Evolutionary conservation across 1,139 yeast species (phyloP).

Genomic region (Blastobotrys malaysiensis): DNA sequence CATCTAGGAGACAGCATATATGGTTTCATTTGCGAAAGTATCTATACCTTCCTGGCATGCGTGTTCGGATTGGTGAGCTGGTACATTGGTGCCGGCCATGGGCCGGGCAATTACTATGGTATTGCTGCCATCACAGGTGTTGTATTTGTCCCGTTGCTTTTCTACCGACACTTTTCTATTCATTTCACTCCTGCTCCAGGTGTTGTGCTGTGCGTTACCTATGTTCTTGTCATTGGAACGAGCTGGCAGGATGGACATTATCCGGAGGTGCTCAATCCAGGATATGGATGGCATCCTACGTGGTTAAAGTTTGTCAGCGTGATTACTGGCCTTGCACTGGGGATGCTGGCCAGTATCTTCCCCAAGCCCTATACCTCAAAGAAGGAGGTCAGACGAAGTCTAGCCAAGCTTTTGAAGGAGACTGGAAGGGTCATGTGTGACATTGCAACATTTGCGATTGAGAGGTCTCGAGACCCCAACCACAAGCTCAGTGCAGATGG

Average conservation of each 20-base stretch:
- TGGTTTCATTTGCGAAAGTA: slow-evolving; percentile 18
- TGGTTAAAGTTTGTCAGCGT: slow-evolving; percentile 34
- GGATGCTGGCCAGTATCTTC: slow-evolving; percentile 29
- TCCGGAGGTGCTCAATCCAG: slow-evolving; percentile 11
- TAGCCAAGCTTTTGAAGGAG: slow-evolving; percentile 20
- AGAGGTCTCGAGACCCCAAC: slow-evolving; percentile 19
- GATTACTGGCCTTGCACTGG: slow-evolving; percentile 28
- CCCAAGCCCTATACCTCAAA: slow-evolving; percentile 30
- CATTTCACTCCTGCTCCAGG: slow-evolving; percentile 28
- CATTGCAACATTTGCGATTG: slow-evolving; percentile 24
- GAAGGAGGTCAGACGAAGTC: slow-evolving; percentile 22
- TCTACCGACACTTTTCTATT: slow-evolving; percentile 29
- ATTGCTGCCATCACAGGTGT: slow-evolving; percentile 29
- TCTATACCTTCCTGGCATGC: slow-evolving; percentile 28
- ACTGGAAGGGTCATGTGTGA: slow-evolving; percentile 26
- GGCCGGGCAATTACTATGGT: slow-evolving; percentile 31
- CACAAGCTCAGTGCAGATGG: slow-evolving; percentile 17
- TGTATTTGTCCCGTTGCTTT: slow-evolving; percentile 23
- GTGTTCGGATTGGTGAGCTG: slow-evolving; percentile 32
- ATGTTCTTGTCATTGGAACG: slow-evolving; percentile 30
- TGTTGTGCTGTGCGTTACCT: slow-evolving; percentile 29
- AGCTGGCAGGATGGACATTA: slow-evolving; percentile 27
- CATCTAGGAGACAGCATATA: slow-evolving; percentile 33
- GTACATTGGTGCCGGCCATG: slow-evolving; percentile 33
- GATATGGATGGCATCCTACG: slow-evolving; percentile 32